A percentile compares a stretch with the other conserved stretches of the same genome.
Evolutionary conservation across 2,329 filamentous ascomycete genomes (phyloP).

Genomic region (Colletotrichum salicis): DNA sequence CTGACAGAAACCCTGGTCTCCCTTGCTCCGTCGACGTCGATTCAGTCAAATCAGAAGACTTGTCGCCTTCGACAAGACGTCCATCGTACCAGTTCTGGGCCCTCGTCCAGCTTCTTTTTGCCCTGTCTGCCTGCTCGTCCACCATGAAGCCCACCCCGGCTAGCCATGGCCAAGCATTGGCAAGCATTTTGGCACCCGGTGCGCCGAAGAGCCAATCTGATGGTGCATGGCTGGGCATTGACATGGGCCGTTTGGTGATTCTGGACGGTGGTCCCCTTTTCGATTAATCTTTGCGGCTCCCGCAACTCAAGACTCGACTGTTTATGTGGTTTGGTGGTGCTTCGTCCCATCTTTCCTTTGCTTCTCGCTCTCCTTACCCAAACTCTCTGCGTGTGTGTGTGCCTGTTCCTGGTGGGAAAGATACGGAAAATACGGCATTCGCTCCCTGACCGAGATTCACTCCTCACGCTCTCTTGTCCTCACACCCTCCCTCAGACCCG

Average conservation of each 20-base stretch:
- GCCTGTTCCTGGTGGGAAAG: neutral
- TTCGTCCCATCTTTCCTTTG: slow-evolving; percentile 27
- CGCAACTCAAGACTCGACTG: slow-evolving; percentile 5
- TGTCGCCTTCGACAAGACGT: neutral
- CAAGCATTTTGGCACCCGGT: slow-evolving; percentile 9
- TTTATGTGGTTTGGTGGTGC: slow-evolving; percentile 3
- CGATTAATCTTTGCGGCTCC: slow-evolving; percentile 4
- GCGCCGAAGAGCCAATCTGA: slow-evolving; percentile 7
- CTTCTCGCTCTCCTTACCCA: slow-evolving; percentile 10
- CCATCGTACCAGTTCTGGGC: slow-evolving; percentile 33
- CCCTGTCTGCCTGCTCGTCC: neutral
- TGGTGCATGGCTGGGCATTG: slow-evolving; percentile 8
- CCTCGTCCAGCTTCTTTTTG: neutral
- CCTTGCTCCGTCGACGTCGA: neutral
- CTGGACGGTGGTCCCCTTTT: slow-evolving; percentile 6
- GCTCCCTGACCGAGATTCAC: slow-evolving; percentile 25
- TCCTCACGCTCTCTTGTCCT: slow-evolving; percentile 13
- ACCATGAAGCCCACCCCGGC: slow-evolving; percentile 1
- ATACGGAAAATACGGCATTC: slow-evolving; percentile 24
- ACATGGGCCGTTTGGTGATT: neutral
- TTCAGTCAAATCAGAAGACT: neutral
- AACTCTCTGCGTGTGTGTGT: slow-evolving; percentile 10
- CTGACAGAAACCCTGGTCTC: slow-evolving; percentile 14
- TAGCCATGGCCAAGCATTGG: neutral
- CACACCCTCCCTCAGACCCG: slow-evolving; percentile 1